Base-by-base conservation (phyloP, 805 yeast genomes). In the Wickerhamomyces xylosicus region DNA sequence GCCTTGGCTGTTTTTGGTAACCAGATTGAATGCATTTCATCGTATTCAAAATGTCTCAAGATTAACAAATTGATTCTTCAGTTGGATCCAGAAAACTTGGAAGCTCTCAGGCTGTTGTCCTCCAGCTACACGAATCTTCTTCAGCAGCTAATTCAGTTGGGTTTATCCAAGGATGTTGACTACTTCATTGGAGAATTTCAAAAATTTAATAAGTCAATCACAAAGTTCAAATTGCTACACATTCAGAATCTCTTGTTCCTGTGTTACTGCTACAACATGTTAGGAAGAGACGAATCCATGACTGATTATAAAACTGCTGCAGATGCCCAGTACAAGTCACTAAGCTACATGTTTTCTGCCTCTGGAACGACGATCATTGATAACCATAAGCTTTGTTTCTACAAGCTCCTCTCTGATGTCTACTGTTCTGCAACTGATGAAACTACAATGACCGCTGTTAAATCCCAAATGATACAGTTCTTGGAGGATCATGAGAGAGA, bases 131-230 rank as follows among this genome's bases (percentile, higher is more conserved):
- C 58, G 6, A 39, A 41, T 3, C 55, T 74, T 19, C 57, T 76
- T 18, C 53, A 61, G 3, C 48, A 62, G 1, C 62, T 67, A 38
- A 56, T 64, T 14, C 69, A 65, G 29, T 50, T 74, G 31, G 87
- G 89, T 0, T 50, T 77, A 3, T 59, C 77, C 0, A 74, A 73
- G 44, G 86, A 81, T 40, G 67, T 77, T 35, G 66, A 69, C 3
- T 76, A 66, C 50, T 80, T 69, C 54, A 45, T 67, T 3, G 61
- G 61, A 5, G 89, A 82, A 47, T 61, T 73, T 19, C 15, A 16
- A 4, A 54, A 45, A 32, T 44, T 53, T 31, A 54, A 49, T 33
- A 36, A 45, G 2, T 39, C 56, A 0, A 36, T 49, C 10, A 17
- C 34, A 8, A 46, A 41, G 13, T 34, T 39, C 33, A 50, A 40